Evolutionary conservation across 2,329 filamentous ascomycete species (phyloP), one percentile per base, ranked within the genome.

Genomic region (Fusarium pseudograminearum): DNA sequence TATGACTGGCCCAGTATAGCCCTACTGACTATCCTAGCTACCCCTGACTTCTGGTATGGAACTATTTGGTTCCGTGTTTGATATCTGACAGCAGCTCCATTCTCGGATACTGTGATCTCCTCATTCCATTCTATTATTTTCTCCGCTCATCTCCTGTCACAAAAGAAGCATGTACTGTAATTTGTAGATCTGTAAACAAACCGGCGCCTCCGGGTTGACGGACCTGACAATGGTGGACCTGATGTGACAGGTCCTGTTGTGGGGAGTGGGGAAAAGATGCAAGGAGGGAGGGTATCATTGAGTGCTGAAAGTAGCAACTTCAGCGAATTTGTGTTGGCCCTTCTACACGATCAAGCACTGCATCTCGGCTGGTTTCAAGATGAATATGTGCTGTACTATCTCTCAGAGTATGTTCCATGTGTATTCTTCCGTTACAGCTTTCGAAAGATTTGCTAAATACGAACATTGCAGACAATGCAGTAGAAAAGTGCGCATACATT

Each of bases 231-330:
- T 36, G 33, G n/a, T n/a, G 33, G 33, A 42, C 22, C 40, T 42
- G 22, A 26, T 26, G 40, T 18, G 22, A 41, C 34, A 41, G 44
- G 18, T 10, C 20, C 20, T 45, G 30, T 50, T 34, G 54, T 30
- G 50, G 44, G 28, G 24, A 42, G 44, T 50, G 44, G 22, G 20
- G 36, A 51, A 40, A 57, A 41, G 47, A 45, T 51, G 24, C 46
- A 58, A 45, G 36, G 36, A 40, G 36, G 36, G 36, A 40, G 36
- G 63, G 63, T 66, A 66, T 46, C 40, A 56, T 55, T 11, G 30
- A 47, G 26, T 22, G 52, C 61, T 65, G 5, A 53, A 65, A 59
- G 34, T 11, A 36, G 53, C 34, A 65, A 65, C 36, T 65, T n/a
- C 53, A 42, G 61, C 53, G 61, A 65, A 38, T 47, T 42, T 53